Conservation (phyloP, 176 grass and related monocot genomes). For the Triticum urartu region DNA sequence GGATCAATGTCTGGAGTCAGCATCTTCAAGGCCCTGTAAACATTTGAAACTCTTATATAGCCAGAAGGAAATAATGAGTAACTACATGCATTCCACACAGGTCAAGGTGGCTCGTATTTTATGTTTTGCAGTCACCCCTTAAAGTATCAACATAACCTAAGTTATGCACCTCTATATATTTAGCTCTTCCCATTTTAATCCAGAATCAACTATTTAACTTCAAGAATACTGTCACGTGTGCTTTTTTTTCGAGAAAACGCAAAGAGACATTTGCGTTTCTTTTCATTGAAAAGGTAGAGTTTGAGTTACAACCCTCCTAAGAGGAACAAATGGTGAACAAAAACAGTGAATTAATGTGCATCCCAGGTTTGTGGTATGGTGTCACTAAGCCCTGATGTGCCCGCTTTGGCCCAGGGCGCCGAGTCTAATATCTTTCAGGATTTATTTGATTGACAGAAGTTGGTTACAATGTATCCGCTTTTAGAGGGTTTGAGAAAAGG, state of each 20-base stretch:
- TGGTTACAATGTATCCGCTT: background rate
- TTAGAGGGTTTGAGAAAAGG: slow-evolving; percentile 2
- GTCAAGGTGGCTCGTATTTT: background rate
- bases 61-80: slow-evolving; percentile 24
- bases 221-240: no score
- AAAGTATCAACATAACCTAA: slow-evolving; percentile 10
- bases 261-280: no score
- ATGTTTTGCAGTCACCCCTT: slow-evolving; percentile 10
- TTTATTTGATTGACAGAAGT: slow-evolving; percentile 1
- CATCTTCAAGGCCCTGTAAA: slow-evolving; percentile 75
- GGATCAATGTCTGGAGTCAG: slow-evolving; percentile 76
- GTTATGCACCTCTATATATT: slow-evolving; percentile 10
- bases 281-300: no score
- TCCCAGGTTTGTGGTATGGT: no score
- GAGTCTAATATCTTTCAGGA: background rate
- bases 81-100: slow-evolving; percentile 22
- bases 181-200: background rate
- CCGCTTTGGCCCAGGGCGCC: no score
- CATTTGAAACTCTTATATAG: slow-evolving; percentile 34
- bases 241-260: no score
- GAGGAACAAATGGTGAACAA: no score
- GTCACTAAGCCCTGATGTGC: no score
- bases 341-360: no score
- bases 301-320: no score
- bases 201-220: no score